Base-by-base conservation (phyloP, 139 green algal genomes). In the Micractinium conductrix region DNA sequence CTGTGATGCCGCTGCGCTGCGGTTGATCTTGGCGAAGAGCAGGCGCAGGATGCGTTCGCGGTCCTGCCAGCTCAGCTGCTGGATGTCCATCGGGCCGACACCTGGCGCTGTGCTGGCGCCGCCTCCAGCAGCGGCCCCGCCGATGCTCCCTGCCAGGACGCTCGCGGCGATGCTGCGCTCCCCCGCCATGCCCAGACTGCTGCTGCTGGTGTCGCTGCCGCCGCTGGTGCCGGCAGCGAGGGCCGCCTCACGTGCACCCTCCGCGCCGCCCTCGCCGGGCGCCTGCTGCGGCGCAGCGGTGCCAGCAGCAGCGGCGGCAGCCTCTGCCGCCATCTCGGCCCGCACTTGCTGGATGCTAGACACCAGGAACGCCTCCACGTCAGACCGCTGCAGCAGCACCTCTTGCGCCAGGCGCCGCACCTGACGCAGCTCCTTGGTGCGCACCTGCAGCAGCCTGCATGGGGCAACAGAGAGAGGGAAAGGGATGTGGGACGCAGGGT, bases 341-440 rank as follows among this genome's bases (percentile, higher is more conserved):
- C 74, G 50, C 22, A 96, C 95, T 43, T 90, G 71, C 50, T 94
- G 89, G 40, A 98, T 74, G 81, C 81, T 92, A 40, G 93, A 93
- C 24, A 98, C 88, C 58, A 98, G 89, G 88, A 98, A 98, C n/a
- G 90, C 91, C 89, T 98, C 95, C 62, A 98, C 93, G 55, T 98
- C 95, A 43, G 81, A 91, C 12, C 95, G 91, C 83, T 98, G 93
- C 63, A 93, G 86, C 80, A 98, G 84, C 40, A 97, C 93, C 86
- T 97, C 89, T 55, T 97, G 91, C 33, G 95, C 95, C 38, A 98
- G 88, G 38, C 86, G 70, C 50, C 93, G 89, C 33, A 98, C 88
- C 55, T 95, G 93, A 70, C 93, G 93, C 40, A 98, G 86, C 92
- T 98, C 96, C 7, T 86, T 80, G 4, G 90, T 93, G 86, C 96